phyloP scores from a whole-genome alignment of 139 green algal species.

The Chlamydomonas incerta region DNA sequence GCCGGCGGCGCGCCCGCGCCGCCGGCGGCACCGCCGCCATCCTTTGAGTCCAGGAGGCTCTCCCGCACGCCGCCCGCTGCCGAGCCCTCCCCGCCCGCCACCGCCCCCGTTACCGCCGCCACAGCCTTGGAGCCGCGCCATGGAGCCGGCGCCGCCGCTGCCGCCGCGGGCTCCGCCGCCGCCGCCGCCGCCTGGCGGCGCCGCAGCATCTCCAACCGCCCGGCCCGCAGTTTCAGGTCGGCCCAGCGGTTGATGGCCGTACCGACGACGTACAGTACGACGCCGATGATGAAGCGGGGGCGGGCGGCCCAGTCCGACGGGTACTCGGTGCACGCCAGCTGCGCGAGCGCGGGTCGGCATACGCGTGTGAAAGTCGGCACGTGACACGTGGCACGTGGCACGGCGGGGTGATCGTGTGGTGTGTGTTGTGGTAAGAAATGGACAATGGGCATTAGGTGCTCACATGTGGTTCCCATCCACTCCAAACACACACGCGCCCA shows the following conservation, averaged over 20 bases:
- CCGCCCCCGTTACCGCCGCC: neutral
- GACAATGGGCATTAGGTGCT: too few relatives aligned
- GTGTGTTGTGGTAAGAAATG: too few relatives aligned
- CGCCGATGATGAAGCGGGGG: constrained; percentile 35
- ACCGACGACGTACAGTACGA: neutral
- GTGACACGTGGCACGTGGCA: too few relatives aligned
- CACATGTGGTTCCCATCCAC: too few relatives aligned
- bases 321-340: constrained; percentile 25
- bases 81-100: neutral
- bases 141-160: neutral
- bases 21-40: neutral
- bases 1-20: neutral
- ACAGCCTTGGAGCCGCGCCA: neutral
- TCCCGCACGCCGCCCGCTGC: neutral
- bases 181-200: neutral
- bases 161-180: neutral
- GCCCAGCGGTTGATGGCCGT: constrained; percentile 33
- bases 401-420: too few relatives aligned
- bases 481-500: too few relatives aligned
- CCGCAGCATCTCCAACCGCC: neutral
- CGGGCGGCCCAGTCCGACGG: neutral
- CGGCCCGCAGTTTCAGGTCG: constrained; percentile 28
- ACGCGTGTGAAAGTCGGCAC: too few relatives aligned
- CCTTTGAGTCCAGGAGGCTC: constrained; percentile 4
- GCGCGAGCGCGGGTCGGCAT: neutral